These are phyloP conservation scores for Suillus fuscotomentosus DNA, from an alignment of 768 basidiomycete genomes.

Conservation along the genomic window DNA sequence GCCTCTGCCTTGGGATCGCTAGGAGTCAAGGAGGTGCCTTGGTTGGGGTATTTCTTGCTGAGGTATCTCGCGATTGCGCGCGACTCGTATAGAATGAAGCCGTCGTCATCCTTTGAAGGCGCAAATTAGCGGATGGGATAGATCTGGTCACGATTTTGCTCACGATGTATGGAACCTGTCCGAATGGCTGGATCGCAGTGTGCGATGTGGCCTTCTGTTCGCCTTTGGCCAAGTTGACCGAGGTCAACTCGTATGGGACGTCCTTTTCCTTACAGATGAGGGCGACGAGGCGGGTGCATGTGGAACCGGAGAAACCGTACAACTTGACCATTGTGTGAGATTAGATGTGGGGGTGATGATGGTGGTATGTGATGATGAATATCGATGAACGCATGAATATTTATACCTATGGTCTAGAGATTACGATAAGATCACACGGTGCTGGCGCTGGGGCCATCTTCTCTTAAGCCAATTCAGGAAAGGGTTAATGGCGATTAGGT, in stretches of 20 bases:
- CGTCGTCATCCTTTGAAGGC: slow-evolving; percentile 50
- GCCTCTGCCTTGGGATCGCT: slow-evolving; percentile 32
- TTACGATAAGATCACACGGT: background rate
- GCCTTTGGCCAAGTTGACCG: slow-evolving; percentile 39
- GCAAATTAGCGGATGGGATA: background rate
- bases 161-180: slow-evolving; percentile 48
- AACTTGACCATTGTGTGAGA: slow-evolving; percentile 33
- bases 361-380: background rate
- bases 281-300: slow-evolving; percentile 53
- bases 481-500: background rate
- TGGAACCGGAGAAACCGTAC: slow-evolving; percentile 35
- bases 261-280: slow-evolving; percentile 52
- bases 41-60: slow-evolving; percentile 48
- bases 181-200: slow-evolving; percentile 55
- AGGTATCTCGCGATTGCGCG: slow-evolving; percentile 64
- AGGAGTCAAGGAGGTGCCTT: slow-evolving; percentile 54
- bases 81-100: slow-evolving; percentile 60
- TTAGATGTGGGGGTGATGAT: background rate
- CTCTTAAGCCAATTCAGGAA: background rate
- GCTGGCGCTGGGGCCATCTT: background rate
- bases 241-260: slow-evolving; percentile 52
- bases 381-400: background rate
- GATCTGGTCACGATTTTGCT: background rate
- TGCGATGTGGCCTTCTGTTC: slow-evolving; percentile 48
- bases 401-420: background rate